Conservation (phyloP, 495 filamentous ascomycete species). For the Rostrohypoxylon terebratum region DNA sequence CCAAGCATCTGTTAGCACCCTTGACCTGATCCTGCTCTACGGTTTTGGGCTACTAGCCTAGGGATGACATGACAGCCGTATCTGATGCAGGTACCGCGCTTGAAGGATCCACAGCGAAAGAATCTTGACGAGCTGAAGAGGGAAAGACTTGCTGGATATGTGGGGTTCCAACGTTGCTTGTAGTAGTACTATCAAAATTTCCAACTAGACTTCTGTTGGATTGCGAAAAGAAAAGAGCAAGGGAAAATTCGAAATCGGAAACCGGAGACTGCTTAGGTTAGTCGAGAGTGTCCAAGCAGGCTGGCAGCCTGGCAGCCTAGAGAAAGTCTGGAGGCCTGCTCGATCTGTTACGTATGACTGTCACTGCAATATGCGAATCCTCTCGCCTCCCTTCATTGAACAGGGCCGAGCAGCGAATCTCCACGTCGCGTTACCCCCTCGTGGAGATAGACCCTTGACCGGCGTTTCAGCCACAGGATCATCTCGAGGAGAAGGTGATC, state of each 20-base stretch:
- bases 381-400: conserved; percentile 38
- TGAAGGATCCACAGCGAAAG: conserved; percentile 41
- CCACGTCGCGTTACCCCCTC: conserved; percentile 35
- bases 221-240: conserved; percentile 19
- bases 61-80: conserved; percentile 43
- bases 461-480: conserved; percentile 41
- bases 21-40: conserved; percentile 39
- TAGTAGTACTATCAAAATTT: too few species aligned
- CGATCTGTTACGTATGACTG: conserved; percentile 40
- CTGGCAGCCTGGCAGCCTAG: neutral
- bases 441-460: conserved; percentile 42
- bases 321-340: conserved; percentile 29
- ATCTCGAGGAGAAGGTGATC: conserved; percentile 30
- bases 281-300: conserved; percentile 34
- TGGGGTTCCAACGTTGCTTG: conserved; percentile 25
- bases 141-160: conserved; percentile 21
- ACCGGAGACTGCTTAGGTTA: conserved; percentile 6
- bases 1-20: conserved; percentile 32
- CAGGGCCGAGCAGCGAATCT: conserved; percentile 41
- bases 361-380: conserved; percentile 42
- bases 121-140: conserved; percentile 28
- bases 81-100: conserved; percentile 42
- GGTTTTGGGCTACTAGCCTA: conserved; percentile 21
- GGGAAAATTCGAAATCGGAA: neutral
- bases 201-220: conserved; percentile 23